Conservation (phyloP, 164 flowering plant genomes). For the Aristolochia californica region DNA sequence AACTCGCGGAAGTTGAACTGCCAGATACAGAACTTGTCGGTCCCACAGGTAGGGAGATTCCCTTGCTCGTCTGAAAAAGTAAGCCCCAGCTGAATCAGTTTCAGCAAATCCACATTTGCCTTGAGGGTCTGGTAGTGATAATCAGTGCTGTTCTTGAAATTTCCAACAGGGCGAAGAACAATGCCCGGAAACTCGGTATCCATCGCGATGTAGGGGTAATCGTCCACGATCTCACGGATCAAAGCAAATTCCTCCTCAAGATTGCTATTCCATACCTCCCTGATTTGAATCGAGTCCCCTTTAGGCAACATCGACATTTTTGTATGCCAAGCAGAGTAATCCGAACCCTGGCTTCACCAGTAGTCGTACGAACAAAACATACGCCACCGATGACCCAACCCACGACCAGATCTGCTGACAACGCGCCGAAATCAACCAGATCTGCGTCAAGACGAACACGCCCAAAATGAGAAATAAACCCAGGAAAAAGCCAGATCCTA, state of each 20-base stretch:
- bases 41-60: conserved; percentile 35
- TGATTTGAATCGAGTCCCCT: conserved; percentile 29
- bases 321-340: neutral
- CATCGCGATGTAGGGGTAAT: conserved; percentile 42
- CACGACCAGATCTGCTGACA: neutral
- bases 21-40: conserved; percentile 32
- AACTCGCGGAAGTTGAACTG: conserved; percentile 49
- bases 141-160: conserved; percentile 19
- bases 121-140: conserved; percentile 29
- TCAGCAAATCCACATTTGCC: conserved; percentile 35
- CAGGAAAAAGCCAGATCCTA: neutral
- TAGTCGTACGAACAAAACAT: neutral
- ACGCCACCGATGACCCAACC: neutral
- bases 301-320: conserved; percentile 23
- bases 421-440: conserved; percentile 6
- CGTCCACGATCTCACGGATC: conserved; percentile 39
- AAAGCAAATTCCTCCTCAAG: conserved; percentile 29
- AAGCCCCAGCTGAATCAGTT: conserved; percentile 44
- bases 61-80: conserved; percentile 41
- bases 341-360: neutral
- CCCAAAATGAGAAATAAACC: neutral
- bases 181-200: conserved; percentile 37
- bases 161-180: conserved; percentile 31
- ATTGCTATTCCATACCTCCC: conserved; percentile 39
- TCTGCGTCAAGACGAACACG: conserved; percentile 2